Base-by-base conservation (phyloP, 805 yeast species). In the Ogataea nonfermentans region DNA sequence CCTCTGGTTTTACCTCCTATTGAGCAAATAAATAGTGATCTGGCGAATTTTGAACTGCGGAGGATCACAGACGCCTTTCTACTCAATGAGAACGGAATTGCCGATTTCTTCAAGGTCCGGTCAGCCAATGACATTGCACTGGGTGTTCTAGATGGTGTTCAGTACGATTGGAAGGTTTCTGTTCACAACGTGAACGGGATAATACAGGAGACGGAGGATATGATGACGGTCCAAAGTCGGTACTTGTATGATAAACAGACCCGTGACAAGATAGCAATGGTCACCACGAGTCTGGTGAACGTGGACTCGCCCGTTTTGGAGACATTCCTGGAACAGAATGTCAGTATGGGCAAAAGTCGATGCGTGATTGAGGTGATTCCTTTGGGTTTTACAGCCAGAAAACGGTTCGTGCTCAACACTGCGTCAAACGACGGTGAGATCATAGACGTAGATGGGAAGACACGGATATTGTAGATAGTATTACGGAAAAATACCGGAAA, bases 1-100 rank as follows among this genome's bases (percentile, higher is more conserved):
- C 41, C 46, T n/a, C 19, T 42, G 11, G 26, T 43, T 24, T 24
- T 53, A 7, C 59, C 55, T 6, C 51, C 63, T 7, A 43, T 56
- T 3, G 65, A 57, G 12, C 56, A 53, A 33, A 50, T 54, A 20
- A 59, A 62, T 29, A 43, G 43, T 29, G 56, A 55, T 12, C 41
- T 62, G 31, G 64, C 62, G 2, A 53, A 47, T 26, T 60, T 59
- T 41, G 62, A 56, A 43, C 46, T 60, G 24, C 49, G 56, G 25
- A 47, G 67, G 33, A 41, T 62, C 6, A 29, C 49, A 17, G 62
- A 58, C 27, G 62, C 66, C 3, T 56, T 62, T 37, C 46, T 57
- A 44, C 41, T 43, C 9, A 58, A 62, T 40, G 67, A 62, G 40
- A 40, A 53, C 16, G 58, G 54, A 6, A 52, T 62, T 9, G 47